A percentile compares a stretch with the other conserved stretches of the same genome.
Conservation (phyloP, 768 basidiomycete genomes). For the Podaxis rugospora region DNA sequence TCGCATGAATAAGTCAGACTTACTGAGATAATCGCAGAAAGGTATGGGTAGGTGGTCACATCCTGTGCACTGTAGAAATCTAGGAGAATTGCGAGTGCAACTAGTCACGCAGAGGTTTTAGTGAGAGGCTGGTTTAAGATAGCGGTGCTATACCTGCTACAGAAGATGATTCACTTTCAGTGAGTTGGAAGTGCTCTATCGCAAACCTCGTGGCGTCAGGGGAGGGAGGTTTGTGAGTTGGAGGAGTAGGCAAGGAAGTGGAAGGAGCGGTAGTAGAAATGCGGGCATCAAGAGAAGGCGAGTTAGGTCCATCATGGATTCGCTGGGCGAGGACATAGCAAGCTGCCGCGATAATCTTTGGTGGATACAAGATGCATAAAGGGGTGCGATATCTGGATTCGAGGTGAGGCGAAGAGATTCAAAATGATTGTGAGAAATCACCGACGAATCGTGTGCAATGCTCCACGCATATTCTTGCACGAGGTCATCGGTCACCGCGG, state of each 20-base stretch:
- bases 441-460: conserved; percentile 82
- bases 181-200: conserved; percentile 63
- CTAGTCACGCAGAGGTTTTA: conserved; percentile 27
- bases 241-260: conserved; percentile 76
- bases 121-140: conserved; percentile 6
- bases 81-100: conserved; percentile 58
- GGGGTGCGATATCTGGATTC: conserved; percentile 69
- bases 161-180: conserved; percentile 48
- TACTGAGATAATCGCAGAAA: conserved; percentile 47
- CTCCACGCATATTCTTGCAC: conserved; percentile 82
- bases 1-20: conserved; percentile 19
- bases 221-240: conserved; percentile 68
- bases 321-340: conserved; percentile 77
- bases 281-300: conserved; percentile 69
- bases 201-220: conserved; percentile 67
- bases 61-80: conserved; percentile 74
- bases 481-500: conserved; percentile 38
- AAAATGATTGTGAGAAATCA: conserved; percentile 15
- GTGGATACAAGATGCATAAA: conserved; percentile 64
- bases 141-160: conserved; percentile 50
- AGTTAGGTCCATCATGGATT: conserved; percentile 67
- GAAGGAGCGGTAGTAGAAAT: conserved; percentile 69
- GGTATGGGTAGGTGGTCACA: conserved; percentile 37
- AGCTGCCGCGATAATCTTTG: conserved; percentile 70
- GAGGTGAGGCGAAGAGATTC: conserved; percentile 9